Evolutionary conservation across 2,329 filamentous ascomycete genomes (phyloP).

Genomic region (Penicillium concentricum): DNA sequence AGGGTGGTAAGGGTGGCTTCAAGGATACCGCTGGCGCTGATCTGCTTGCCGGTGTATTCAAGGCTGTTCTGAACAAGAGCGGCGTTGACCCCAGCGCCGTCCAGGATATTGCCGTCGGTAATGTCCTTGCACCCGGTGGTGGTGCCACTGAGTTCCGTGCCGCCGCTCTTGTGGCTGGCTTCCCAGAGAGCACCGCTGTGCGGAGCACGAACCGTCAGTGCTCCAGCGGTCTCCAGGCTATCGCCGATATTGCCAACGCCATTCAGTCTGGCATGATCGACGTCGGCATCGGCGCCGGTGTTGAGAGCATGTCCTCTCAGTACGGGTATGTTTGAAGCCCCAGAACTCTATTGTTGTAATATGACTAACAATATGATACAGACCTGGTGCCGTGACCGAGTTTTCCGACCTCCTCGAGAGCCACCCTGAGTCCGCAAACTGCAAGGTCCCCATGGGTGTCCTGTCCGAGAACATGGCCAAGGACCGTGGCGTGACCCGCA

Average conservation of each 20-base stretch:
- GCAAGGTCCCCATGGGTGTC: conserved; percentile 95
- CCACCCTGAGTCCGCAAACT: conserved; percentile 82
- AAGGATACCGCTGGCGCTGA: conserved; percentile 91
- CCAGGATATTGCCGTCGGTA: conserved; percentile 89
- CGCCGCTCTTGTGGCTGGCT: conserved; percentile 84
- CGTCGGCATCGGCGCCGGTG: conserved; percentile 86
- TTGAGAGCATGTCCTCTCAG: conserved; percentile 92
- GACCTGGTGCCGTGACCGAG: conserved; percentile 80
- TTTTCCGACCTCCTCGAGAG: conserved; percentile 86
- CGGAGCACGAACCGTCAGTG: conserved; percentile 92
- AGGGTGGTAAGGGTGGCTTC: conserved; percentile 88
- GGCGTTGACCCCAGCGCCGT: conserved; percentile 84
- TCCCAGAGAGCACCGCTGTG: conserved; percentile 81
- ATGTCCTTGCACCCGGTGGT: conserved; percentile 86
- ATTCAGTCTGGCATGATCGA: conserved; percentile 93
- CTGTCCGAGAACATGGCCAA: conserved; percentile 94
- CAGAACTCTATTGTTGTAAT: neutral
- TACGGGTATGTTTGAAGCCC: conserved; percentile 67
- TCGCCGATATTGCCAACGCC: conserved; percentile 90
- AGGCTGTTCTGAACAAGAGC: conserved; percentile 77
- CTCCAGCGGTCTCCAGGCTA: conserved; percentile 87
- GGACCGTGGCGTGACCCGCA: conserved; percentile 70
- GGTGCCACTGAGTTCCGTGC: conserved; percentile 97
- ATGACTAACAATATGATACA: conserved; percentile 31
- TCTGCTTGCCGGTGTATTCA: conserved; percentile 79